Base-by-base conservation (phyloP, 176 grass and related monocot species). In the Avena sativa region DNA sequence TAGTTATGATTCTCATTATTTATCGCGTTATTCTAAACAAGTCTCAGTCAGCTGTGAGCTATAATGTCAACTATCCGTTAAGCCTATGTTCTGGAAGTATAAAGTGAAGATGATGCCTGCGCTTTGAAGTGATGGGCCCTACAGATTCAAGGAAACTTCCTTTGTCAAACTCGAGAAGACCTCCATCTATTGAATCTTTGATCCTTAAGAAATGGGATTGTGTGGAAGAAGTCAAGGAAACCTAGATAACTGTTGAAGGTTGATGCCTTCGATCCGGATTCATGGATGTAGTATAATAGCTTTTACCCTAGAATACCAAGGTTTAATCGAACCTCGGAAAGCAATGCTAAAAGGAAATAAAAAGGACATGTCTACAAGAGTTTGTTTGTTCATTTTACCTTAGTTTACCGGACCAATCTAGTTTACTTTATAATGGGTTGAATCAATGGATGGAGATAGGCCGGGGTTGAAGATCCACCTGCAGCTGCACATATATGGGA, bases 81-180 rank as follows among this genome's bases (percentile, higher is more conserved):
- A 15, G 3, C 0, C 16, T 3, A 77, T 68, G 19, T 69, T 53
- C 1, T 48, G 34, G 25, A 50, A 81, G 44, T 3, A 63, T 28
- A 19, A 49, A 80, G 43, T 49, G 23, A 15, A 28, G 1, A 19
- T 50, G 23, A 48, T 59, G 48, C 38, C 51, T 80, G 51, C 25
- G 8, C 67, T 8, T 20, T 48, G 76, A 87, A 87, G 85, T 74
- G 78, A 74, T 53, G 56, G 14, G 9, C 34, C 21, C 34, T 5
- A 10, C 50, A 80, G 34, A 57, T 79, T 86, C 84, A 15, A 32
- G 62, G 84, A 79, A 85, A 86, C 47, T 80, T 67, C 76, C 38
- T 12, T 11, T 60, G 49, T 15, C 12, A 69, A 40, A 7, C 19
- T 8, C 8, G 50, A 60, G 36, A 32, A 56, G 58, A 64, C 75